Evolutionary conservation across 768 basidiomycete species (phyloP), one percentile per base, ranked within the genome.

Genomic region (Serpula lacrymans): DNA sequence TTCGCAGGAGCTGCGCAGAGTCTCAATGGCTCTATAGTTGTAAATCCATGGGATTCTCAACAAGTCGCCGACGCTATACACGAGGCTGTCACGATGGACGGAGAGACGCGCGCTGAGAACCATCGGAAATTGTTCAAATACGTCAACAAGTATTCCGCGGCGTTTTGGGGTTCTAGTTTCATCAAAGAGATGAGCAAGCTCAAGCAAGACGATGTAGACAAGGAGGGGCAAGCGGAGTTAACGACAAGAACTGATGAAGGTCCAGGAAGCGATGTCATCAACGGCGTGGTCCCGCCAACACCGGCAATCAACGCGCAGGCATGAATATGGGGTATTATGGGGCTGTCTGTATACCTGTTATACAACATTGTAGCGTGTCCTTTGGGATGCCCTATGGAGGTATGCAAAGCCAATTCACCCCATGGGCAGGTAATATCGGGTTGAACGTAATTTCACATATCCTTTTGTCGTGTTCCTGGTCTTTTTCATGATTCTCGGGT

Each of bases 41-140:
- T 98, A 55, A 99, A 99, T 70, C 96, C 96, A 16, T 94, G 96
- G 95, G 96, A 98, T 62, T 88, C 88, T n/a, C 94, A 97, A 62
- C 85, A 93, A 55, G 92, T 96, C 36, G 96, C 96, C 1, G 84
- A 97, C 56, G 92, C 93, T n/a, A 96, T 99, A 43, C 84, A 92
- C 64, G 84, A 90, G 61, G 92, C 96, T 0, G 84, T 98, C 43
- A 91, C 86, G 12, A 93, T 94, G 88, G 78, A 83, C 35, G 71
- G 77, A 3, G 79, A 82, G 32, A 80, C 75, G 28, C 78, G 91
- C n/a, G 85, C 86, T 24, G 87, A 90, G 64, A 97, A 97, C 65
- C 91, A 95, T 62, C 72, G 82, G 52, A 99, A 99, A 65, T 72
- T 99, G 48, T 96, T 90, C 77, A 91, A 91, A 69, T 96, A 96